Evolutionary conservation across 305 asterid genomes (phyloP), one percentile per base, ranked within the genome.

Genomic region (Fraxinus angustifolia): DNA sequence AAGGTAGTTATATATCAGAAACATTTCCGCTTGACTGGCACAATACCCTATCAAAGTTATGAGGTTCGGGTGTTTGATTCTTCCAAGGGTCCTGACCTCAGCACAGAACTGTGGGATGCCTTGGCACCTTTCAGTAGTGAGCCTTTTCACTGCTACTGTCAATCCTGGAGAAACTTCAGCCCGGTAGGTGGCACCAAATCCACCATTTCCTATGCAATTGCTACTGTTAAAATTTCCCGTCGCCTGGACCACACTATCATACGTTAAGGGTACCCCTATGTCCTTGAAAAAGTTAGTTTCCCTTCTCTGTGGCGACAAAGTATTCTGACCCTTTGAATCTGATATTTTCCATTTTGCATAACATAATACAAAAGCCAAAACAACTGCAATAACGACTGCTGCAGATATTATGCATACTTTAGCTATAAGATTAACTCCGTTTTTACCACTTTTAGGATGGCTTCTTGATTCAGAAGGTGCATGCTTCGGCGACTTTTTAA

Each of bases 181-280:
- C 14, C 80, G 62, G 84, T 90, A 90, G 0, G 91, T 87, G 11
- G 85, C 78, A 3, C 92, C 92, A 38, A 91, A 91, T 5, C 95
- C 95, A 1, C 95, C 95, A 23, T 5, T 83, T 4, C 95, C 92
- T 8, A 91, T 89, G 83, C 91, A 82, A 79, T 89, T 83, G 78
- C 84, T 35, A 34, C 80, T 34, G 87, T 77, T 79, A 67, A 91
- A 91, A 86, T 90, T 82, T 26, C 87, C 85, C 0, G 92, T 91
- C 19, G 92, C 93, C 53, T 67, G 82, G 28, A 87, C 78, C 8
- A 91, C 85, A 76, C 40, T 76, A 30, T 88, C 90, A 6, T 85
- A 90, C 1, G 92, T 90, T 50, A 91, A 79, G 16, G 84, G 62
- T 40, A 84, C 84, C 0, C 91, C 91, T 3, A 86, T 76, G 70